Evolutionary conservation across 2,329 filamentous ascomycete genomes (phyloP), one percentile per base, ranked within the genome.

Genomic region (Lachnellula suecica): DNA sequence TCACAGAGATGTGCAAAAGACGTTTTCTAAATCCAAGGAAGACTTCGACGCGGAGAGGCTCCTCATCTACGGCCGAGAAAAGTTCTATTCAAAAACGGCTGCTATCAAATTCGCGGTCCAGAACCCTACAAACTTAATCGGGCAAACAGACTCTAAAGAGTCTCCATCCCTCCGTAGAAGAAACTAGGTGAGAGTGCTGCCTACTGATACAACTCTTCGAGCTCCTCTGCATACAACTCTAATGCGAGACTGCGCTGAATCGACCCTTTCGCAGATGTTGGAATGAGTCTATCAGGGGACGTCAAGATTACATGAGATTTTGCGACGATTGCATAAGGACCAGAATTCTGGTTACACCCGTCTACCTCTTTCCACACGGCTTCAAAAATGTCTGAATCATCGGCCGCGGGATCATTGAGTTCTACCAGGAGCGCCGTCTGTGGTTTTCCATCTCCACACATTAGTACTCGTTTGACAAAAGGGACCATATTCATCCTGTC

Each of bases 361-460:
- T 65, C 54, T 9, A 71, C 59, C n/a, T 51, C 59, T 11, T 64
- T 61, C 68, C 68, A 71, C 20, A 54, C 19, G 37, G 27, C 34
- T 20, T 50, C 37, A n/a, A 42, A 40, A 3, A 22, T 13, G 8
- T 43, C 6, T 19, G 24, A 7, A 25, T 38, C 24, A 40, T 31
- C 11, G 9, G 19, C 17, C 29, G 54, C 11, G 20, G 35, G 31
- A 38, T 37, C 22, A 38, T 27, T 15, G 17, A 38, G 63, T 47
- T 74, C 72, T 38, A 73, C 53, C 8, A 74, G 51, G 3, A 74
- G 45, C 6, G 63, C 64, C n/a, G 71, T 52, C 37, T 71, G 67
- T 47, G 72, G 68, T n/a, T 59, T 57, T 15, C 37, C 24, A 37
- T 68, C 60, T 0, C 72, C 72, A 38, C 67, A 53, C 3, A 74